These are phyloP conservation scores for Phytophthora parvispora DNA, from an alignment of 352 stramenopile genomes.

Conservation along the genomic window DNA sequence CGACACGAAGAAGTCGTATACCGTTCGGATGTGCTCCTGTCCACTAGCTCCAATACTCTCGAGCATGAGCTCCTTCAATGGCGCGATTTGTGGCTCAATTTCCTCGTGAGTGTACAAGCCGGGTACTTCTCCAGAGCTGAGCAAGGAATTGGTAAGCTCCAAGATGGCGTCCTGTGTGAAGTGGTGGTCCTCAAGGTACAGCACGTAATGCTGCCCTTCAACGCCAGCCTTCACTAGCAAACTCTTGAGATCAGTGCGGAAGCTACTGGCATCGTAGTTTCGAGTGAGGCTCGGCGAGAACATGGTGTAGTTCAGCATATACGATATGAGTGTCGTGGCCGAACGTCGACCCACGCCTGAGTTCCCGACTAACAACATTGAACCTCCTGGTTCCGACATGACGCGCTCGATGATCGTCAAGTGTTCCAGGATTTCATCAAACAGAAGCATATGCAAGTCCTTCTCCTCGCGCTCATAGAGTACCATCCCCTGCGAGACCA, in stretches of 20 bases:
- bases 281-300: constrained; percentile 86
- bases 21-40: constrained; percentile 76
- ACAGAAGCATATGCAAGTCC: constrained; percentile 95
- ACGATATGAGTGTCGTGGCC: constrained; percentile 83
- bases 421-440: constrained; percentile 94
- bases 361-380: constrained; percentile 92
- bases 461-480: constrained; percentile 97
- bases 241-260: constrained; percentile 92
- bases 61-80: constrained; percentile 93
- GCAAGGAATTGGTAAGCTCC: constrained; percentile 93
- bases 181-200: constrained; percentile 96
- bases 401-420: constrained; percentile 92
- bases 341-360: constrained; percentile 91
- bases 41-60: constrained; percentile 69
- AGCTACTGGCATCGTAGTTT: constrained; percentile 77
- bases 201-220: constrained; percentile 85
- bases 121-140: constrained; percentile 94
- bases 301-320: constrained; percentile 93
- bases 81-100: constrained; percentile 92
- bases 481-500: constrained; percentile 91
- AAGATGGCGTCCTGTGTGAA: constrained; percentile 92
- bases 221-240: constrained; percentile 88
- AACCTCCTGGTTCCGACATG: constrained; percentile 85
- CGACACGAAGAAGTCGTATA: constrained; percentile 96
- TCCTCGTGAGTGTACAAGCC: constrained; percentile 96